Conservation (phyloP, 306 rosid genomes). For the Lagenaria siceraria region DNA sequence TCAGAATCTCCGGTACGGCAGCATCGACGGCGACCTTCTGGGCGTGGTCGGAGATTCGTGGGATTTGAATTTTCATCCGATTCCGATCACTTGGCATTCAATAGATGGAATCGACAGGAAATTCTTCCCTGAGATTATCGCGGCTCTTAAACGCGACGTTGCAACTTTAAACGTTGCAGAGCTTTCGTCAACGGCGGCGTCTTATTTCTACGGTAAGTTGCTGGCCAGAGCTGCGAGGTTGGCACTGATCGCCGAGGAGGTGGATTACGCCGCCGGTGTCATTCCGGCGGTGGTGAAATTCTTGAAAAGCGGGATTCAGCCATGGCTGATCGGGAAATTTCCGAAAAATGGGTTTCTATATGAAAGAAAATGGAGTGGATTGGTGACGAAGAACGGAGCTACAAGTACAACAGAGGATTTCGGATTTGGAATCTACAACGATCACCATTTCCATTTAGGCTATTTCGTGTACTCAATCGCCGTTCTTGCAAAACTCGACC, state of each 20-base stretch:
- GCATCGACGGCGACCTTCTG: slow-evolving; percentile 87
- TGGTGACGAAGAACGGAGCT: slow-evolving; percentile 52
- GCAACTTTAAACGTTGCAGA: slow-evolving; percentile 22
- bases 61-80: slow-evolving; percentile 37
- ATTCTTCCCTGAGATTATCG: slow-evolving; percentile 28
- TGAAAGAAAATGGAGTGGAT: slow-evolving; percentile 75
- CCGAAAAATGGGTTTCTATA: slow-evolving; percentile 56
- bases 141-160: slow-evolving; percentile 45
- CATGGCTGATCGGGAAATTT: slow-evolving; percentile 81
- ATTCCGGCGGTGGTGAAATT: slow-evolving; percentile 38
- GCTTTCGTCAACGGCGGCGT: slow-evolving; percentile 16
- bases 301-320: slow-evolving; percentile 52
- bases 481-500: slow-evolving; percentile 63
- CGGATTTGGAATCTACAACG: slow-evolving; percentile 78
- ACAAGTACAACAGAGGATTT: slow-evolving; percentile 45
- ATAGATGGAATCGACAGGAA: slow-evolving; percentile 34
- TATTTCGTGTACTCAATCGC: slow-evolving; percentile 71
- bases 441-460: slow-evolving; percentile 78
- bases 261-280: slow-evolving; percentile 23
- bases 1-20: slow-evolving; percentile 35
- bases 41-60: slow-evolving; percentile 78
- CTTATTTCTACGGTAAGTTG: slow-evolving; percentile 64
- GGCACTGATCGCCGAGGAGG: slow-evolving; percentile 80
- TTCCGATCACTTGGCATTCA: slow-evolving; percentile 74
- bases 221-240: slow-evolving; percentile 82